phyloP scores from a whole-genome alignment of 306 rosid genomes.

The Benincasa hispida region DNA sequence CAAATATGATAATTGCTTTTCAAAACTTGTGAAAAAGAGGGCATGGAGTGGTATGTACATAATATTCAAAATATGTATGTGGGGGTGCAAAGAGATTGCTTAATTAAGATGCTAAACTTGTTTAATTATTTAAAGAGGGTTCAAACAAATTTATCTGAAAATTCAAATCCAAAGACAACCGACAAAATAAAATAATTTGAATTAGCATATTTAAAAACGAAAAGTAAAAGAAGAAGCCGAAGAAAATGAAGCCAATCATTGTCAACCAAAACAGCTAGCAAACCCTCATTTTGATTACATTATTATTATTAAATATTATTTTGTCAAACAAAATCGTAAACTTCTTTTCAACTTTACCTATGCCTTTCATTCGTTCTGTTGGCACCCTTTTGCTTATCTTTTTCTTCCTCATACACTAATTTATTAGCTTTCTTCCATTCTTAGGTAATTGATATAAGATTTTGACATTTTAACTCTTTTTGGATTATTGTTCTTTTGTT shows the following conservation, averaged over 20 bases:
- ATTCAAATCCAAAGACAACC: conserved; percentile 27
- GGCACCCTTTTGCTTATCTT: neutral
- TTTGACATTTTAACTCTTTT: neutral
- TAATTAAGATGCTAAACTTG: neutral
- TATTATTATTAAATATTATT: neutral
- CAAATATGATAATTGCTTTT: too few species aligned
- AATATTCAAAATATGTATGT: too few species aligned
- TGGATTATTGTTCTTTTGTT: neutral
- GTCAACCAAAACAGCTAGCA: conserved; percentile 5
- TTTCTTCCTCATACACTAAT: neutral
- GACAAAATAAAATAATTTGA: conserved; percentile 13
- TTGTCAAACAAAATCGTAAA: neutral
- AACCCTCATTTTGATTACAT: neutral
- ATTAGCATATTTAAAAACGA: neutral
- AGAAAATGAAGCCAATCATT: neutral
- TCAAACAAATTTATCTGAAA: conserved; percentile 25
- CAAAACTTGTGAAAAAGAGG: too few species aligned
- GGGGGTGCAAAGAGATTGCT: neutral
- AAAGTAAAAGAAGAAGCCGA: neutral
- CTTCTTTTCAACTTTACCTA: neutral
- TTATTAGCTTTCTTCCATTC: neutral
- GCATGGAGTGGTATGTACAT: too few species aligned
- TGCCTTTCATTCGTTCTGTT: neutral
- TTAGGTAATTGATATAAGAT: neutral
- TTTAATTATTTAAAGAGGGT: conserved; percentile 10